Evolutionary conservation across 179 eudicot genomes (phyloP).

Genomic region (Kewa caespitosa): DNA sequence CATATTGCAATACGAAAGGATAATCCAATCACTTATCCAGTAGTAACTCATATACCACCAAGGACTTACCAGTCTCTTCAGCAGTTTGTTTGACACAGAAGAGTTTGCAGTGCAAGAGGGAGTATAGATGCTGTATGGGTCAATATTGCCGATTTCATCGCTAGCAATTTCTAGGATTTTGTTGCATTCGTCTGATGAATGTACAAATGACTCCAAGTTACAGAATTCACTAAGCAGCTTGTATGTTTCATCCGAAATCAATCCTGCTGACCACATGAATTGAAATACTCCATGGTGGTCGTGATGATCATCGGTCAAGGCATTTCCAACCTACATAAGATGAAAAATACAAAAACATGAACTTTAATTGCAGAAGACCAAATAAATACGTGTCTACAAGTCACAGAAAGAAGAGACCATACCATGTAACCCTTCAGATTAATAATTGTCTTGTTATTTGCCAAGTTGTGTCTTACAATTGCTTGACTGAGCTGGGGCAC

Average conservation of each 20-base stretch:
- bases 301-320: slow-evolving; percentile 71
- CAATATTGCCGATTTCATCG: slow-evolving; percentile 76
- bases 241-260: slow-evolving; percentile 88
- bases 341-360: slow-evolving; percentile 8
- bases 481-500: slow-evolving; percentile 96
- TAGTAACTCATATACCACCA: not conserved
- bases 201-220: slow-evolving; percentile 59
- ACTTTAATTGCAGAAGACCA: slow-evolving; percentile 7
- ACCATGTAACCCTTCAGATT: slow-evolving; percentile 94
- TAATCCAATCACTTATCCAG: not conserved
- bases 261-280: slow-evolving; percentile 91
- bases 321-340: slow-evolving; percentile 98
- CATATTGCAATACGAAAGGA: not conserved
- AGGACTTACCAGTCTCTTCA: slow-evolving; percentile 55
- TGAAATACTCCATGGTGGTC: slow-evolving; percentile 81
- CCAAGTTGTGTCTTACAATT: slow-evolving; percentile 65
- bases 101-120: slow-evolving; percentile 79
- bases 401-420: slow-evolving; percentile 17
- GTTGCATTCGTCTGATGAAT: slow-evolving; percentile 55
- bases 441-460: slow-evolving; percentile 33
- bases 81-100: slow-evolving; percentile 35
- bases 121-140: slow-evolving; percentile 87
- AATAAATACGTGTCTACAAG: not conserved
- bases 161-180: slow-evolving; percentile 48
- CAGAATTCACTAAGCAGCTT: slow-evolving; percentile 62